Conservation (phyloP, 2,329 filamentous ascomycete species). For the Pestalotiopsis sp. region DNA sequence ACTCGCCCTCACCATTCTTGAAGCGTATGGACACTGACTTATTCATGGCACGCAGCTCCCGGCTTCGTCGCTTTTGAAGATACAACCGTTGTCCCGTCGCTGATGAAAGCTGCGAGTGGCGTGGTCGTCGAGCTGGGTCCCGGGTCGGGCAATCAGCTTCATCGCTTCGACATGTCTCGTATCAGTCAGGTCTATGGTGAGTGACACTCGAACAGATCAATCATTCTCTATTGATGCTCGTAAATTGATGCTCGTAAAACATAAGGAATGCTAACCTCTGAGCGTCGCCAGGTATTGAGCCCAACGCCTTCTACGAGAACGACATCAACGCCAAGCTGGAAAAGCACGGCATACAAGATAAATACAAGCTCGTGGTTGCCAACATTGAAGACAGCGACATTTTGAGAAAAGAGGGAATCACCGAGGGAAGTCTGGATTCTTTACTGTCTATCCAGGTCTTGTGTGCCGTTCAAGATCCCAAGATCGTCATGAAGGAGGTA, state of each 20-base stretch:
- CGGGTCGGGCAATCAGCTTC: slow-evolving; percentile 44
- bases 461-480: slow-evolving; percentile 37
- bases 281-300: slow-evolving; percentile 35
- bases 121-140: slow-evolving; percentile 45
- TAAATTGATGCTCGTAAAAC: no score
- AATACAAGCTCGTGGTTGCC: slow-evolving; percentile 38
- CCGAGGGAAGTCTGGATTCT: slow-evolving; percentile 36
- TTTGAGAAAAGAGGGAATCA: slow-evolving; percentile 37
- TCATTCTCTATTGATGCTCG: neutral
- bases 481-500: slow-evolving; percentile 31
- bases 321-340: slow-evolving; percentile 31
- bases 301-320: slow-evolving; percentile 35
- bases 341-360: slow-evolving; percentile 31
- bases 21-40: neutral
- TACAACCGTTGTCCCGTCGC: slow-evolving; percentile 33
- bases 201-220: neutral
- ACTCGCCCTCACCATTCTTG: neutral
- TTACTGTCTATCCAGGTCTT: slow-evolving; percentile 45
- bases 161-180: slow-evolving; percentile 32
- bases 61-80: slow-evolving; percentile 34
- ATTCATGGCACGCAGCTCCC: slow-evolving; percentile 18
- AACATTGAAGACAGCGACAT: slow-evolving; percentile 41
- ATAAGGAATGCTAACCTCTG: neutral
- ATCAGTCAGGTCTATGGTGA: slow-evolving; percentile 33
- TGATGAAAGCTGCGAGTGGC: slow-evolving; percentile 28